Base-by-base conservation (phyloP, 345 rosid genomes). In the Pseudoturritis turrita region DNA sequence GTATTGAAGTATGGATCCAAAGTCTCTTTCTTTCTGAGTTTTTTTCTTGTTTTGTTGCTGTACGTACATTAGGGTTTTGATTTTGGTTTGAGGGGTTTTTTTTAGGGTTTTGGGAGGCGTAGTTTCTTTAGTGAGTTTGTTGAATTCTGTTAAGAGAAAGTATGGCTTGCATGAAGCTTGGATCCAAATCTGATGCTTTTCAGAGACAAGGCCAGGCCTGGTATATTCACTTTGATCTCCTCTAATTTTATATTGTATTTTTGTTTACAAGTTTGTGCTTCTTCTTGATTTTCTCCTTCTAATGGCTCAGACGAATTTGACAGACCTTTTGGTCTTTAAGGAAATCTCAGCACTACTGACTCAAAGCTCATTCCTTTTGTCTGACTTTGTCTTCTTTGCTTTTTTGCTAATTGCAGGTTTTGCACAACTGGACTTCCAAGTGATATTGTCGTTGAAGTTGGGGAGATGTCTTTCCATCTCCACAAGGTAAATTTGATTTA, bases 171-270 rank as follows among this genome's bases (percentile, higher is more conserved):
- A 73, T 89, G 87, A 94, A 94, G 75, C 76, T 94, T 78, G 98
- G 98, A 57, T 91, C 97, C 74, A 94, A 94, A 82, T 80, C 68
- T 82, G 97, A 94, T 83, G 88, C 98, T 39, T 91, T 91, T 74
- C 92, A 85, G 77, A 85, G 88, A 82, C 96, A 88, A 81, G 98
- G 98, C 73, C 98, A 91, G 75, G 96, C 98, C 62, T 94, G 98
- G 98, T 94, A 89, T 75, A 85, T 60, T 71, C 80, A 47, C 51
- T 57, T n/a, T 70, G 45, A 23, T 35, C 47, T 68, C 9, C 63
- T 49, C 17, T 71, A 3, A 23, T 28, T 57, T 57, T 57, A 10
- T 57, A 37, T 39, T 56, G 31, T 73, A 33, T 37, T 9, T 6
- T 6, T 44, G n/a, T 8, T 31, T 71, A 37, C 44, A 19, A 50